phyloP scores from a whole-genome alignment of 2,329 filamentous ascomycete genomes.

The Fonsecaea monophora region DNA sequence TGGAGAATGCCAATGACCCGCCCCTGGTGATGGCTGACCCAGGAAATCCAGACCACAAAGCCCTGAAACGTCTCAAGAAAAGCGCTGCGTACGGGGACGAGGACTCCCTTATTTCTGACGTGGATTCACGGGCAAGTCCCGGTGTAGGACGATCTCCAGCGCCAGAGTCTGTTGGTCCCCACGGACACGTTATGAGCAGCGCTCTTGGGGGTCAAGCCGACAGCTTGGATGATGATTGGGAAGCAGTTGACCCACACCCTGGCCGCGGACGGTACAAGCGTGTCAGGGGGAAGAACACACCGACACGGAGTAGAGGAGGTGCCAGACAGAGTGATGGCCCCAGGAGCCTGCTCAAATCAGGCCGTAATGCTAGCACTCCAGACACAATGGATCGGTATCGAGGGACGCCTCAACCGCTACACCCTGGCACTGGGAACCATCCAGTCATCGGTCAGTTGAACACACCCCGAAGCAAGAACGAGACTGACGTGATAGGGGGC shows the following conservation, averaged over 20 bases:
- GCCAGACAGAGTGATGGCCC: constrained; percentile 32
- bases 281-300: constrained; percentile 41
- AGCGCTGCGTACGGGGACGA: constrained; percentile 41
- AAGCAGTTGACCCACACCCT: constrained; percentile 46
- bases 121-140: constrained; percentile 39
- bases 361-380: constrained; percentile 48
- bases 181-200: constrained; percentile 35
- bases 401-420: constrained; percentile 43
- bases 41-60: constrained; percentile 47
- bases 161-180: constrained; percentile 26
- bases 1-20: constrained; percentile 49
- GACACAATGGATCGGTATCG: constrained; percentile 34
- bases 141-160: constrained; percentile 36
- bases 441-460: constrained; percentile 51
- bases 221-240: constrained; percentile 49
- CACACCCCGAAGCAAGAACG: constrained; percentile 25
- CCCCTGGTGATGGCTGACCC: constrained; percentile 36
- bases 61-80: constrained; percentile 55
- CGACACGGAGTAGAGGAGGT: constrained; percentile 44
- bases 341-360: constrained; percentile 54
- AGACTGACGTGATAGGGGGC: constrained; percentile 34
- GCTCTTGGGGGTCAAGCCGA: constrained; percentile 38
- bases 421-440: constrained; percentile 51
- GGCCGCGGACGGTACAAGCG: constrained; percentile 50
- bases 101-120: constrained; percentile 37